Evolutionary conservation across 163 green algal species (phyloP).

Genomic region (Chlorella variabilis): DNA sequence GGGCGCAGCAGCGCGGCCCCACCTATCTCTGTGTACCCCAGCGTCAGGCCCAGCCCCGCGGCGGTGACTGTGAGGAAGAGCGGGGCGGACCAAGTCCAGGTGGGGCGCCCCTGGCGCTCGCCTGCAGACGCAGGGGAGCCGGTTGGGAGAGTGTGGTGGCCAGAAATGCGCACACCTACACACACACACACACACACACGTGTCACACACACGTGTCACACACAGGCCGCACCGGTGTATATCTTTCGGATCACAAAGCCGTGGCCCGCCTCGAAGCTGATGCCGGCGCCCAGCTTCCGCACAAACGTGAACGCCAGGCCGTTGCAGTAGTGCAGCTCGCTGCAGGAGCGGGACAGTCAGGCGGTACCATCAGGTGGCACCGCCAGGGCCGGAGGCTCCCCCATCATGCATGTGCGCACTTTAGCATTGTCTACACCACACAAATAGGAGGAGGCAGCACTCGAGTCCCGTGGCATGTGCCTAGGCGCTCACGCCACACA

Average conservation of each 20-base stretch:
- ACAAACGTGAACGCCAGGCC: constrained; percentile 45
- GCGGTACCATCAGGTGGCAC: too few relatives aligned
- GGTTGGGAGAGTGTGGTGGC: neutral
- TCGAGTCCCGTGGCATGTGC: neutral
- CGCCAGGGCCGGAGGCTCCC: too few relatives aligned
- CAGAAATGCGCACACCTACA: neutral
- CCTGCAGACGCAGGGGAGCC: neutral
- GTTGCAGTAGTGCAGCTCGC: constrained; percentile 39
- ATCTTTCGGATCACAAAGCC: constrained; percentile 46
- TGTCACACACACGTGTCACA: too few relatives aligned
- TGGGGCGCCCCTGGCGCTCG: constrained; percentile 3
- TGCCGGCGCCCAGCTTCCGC: constrained; percentile 25
- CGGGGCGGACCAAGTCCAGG: constrained; percentile 37
- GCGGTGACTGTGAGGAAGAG: constrained; percentile 39
- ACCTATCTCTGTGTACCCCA: constrained; percentile 47
- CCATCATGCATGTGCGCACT: too few relatives aligned
- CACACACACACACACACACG: too few relatives aligned
- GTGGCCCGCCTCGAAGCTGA: constrained; percentile 33
- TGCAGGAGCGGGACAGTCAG: neutral
- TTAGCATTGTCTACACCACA: too few relatives aligned
- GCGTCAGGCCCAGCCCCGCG: constrained; percentile 25
- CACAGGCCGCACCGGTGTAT: constrained; percentile 34
- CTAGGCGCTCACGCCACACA: neutral
- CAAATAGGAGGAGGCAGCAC: neutral
- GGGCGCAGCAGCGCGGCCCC: too few relatives aligned